Base-by-base conservation (phyloP, 78 protist genomes). In the Chrysochromulina parva region DNA sequence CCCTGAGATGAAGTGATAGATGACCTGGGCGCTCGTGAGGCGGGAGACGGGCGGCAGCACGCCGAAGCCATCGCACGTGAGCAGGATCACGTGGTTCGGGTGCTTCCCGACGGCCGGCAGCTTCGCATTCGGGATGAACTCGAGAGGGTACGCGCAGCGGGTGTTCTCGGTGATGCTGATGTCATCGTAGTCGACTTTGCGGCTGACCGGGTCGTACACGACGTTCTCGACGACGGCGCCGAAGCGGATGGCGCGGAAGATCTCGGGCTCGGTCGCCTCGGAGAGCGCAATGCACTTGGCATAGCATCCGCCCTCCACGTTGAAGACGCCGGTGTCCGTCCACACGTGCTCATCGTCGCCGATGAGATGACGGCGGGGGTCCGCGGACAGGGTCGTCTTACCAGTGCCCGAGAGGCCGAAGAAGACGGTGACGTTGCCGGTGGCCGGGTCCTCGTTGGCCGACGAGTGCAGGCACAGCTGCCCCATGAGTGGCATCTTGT, bases 301-400 rank as follows among this genome's bases (percentile, higher is more conserved):
- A 66, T 98, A 98, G 96, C 99, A 98, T 62, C 99, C 99, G 71
- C 99, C 99, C 90, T 85, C 67, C 38, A 98, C 92, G 92, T 97
- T 97, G 92, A 96, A 96, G 65, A 96, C 90, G 71, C 98, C 98
- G n/a, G 91, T 73, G 62, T 96, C 97, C 20, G 94, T 91, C 99
- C 99, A 98, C 60, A 90, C 93, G 92, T 98, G 99, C 96, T 98
- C 99, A 93, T 98, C 99, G 91, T 98, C 99, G 38, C 99, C 99
- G 67, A 98, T 97, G 53, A 98, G 90, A 20, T 53, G 16, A 52
- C 99, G 96, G 54, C 93, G 20, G 10, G 97, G 96, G 82, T 98
- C 99, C 1, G 99, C 98, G 7, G 98, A 96, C 28, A 98, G 96
- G 6, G 99, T 97, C 24, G 99, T 98, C 95, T 98, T 98, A 82